Percentiles rank a stretch among this genome's conserved stretches.
phyloP scores from a whole-genome alignment of 352 stramenopile genomes.

The Thraustochytrium sp. region DNA sequence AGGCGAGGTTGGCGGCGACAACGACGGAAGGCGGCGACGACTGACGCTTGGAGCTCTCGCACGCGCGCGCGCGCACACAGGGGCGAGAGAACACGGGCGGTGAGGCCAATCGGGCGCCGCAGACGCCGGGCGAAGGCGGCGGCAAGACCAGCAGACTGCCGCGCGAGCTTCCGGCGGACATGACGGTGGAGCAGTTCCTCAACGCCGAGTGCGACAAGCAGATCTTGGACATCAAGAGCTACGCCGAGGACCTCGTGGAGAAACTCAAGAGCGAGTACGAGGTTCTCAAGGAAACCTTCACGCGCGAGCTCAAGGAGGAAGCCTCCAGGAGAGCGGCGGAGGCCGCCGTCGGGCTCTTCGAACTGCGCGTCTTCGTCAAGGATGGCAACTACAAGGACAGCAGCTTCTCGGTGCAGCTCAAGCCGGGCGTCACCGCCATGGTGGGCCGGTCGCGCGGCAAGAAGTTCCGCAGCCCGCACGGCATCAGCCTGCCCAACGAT shows the following conservation, averaged over 20 bases:
- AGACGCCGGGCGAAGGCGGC: too few species aligned
- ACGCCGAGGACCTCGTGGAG: background rate
- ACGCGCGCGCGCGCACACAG: too few species aligned
- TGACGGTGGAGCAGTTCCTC: slow-evolving; percentile 33
- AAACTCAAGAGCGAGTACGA: background rate
- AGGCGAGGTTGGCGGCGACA: too few species aligned
- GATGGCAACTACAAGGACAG: slow-evolving; percentile 17
- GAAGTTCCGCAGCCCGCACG: background rate
- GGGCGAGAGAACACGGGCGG: too few species aligned
- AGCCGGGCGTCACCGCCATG: background rate
- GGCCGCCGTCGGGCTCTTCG: background rate
- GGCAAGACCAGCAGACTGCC: background rate
- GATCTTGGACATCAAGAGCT: background rate
- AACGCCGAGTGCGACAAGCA: background rate
- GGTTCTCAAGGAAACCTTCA: background rate
- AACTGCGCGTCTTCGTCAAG: background rate
- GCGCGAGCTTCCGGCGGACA: slow-evolving; percentile 1
- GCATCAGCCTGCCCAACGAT: background rate
- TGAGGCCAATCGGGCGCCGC: too few species aligned
- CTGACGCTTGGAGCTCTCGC: too few species aligned
- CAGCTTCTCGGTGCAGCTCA: background rate
- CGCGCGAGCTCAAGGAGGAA: background rate
- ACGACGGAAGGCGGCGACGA: too few species aligned
- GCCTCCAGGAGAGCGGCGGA: background rate
- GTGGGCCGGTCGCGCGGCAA: slow-evolving; percentile 14